Percentiles rank a stretch among this genome's conserved stretches.
phyloP scores from a whole-genome alignment of 2,329 filamentous ascomycete species.

The Chaetomium sp. region DNA sequence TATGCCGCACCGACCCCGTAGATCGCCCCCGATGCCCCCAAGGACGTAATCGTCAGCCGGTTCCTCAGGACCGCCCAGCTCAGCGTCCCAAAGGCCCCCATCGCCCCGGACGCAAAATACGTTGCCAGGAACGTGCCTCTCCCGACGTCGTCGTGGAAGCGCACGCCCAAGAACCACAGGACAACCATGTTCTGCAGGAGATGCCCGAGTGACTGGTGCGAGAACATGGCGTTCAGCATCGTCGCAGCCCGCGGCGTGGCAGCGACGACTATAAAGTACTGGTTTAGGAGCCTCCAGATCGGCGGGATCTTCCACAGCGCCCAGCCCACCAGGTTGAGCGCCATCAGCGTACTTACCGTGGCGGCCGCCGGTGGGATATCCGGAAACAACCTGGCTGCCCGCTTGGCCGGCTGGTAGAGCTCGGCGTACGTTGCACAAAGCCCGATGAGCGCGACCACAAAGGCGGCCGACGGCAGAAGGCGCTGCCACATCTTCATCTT shows the following conservation, averaged over 20 bases:
- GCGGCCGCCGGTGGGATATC: slow-evolving; percentile 63
- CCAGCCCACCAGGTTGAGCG: slow-evolving; percentile 60
- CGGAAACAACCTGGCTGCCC: slow-evolving; percentile 56
- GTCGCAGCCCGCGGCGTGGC: slow-evolving; percentile 65
- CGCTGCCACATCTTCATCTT: slow-evolving; percentile 56
- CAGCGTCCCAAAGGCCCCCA: slow-evolving; percentile 63
- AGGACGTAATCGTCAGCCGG: slow-evolving; percentile 52
- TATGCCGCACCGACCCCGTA: slow-evolving; percentile 64
- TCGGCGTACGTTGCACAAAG: slow-evolving; percentile 48
- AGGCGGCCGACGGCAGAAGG: slow-evolving; percentile 56
- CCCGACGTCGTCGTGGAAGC: slow-evolving; percentile 70
- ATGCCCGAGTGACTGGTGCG: slow-evolving; percentile 66
- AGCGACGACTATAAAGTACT: slow-evolving; percentile 65
- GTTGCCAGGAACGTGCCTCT: slow-evolving; percentile 69
- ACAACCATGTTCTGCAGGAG: slow-evolving; percentile 64
- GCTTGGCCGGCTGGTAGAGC: slow-evolving; percentile 54
- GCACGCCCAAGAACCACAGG: slow-evolving; percentile 67
- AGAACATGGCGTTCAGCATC: slow-evolving; percentile 67
- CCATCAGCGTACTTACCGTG: slow-evolving; percentile 64
- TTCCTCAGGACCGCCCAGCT: slow-evolving; percentile 50
- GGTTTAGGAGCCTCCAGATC: slow-evolving; percentile 67
- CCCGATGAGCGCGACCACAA: slow-evolving; percentile 50
- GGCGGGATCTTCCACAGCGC: slow-evolving; percentile 65
- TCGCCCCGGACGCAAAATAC: slow-evolving; percentile 60
- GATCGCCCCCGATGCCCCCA: slow-evolving; percentile 69